A percentile compares a stretch with the other conserved stretches of the same genome.
Conservation (phyloP, 2,329 filamentous ascomycete species). For the Pezicula radicicola region DNA sequence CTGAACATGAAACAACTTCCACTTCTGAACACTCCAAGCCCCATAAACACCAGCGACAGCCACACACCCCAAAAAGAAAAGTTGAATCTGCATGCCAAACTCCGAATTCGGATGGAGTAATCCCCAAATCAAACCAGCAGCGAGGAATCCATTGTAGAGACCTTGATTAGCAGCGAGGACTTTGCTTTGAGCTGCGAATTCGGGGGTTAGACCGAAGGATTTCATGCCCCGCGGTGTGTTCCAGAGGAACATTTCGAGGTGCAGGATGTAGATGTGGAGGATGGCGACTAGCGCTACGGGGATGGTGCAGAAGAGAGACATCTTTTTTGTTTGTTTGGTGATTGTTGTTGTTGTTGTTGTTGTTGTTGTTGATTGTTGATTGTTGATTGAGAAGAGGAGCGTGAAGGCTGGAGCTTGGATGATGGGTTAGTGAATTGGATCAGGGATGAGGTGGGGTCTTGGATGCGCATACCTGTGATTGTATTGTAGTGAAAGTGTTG, state of each 20-base stretch:
- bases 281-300: conserved; percentile 36
- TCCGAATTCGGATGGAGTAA: conserved; percentile 40
- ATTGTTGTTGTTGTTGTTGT: no score
- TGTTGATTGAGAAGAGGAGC: no score
- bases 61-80: conserved; percentile 47
- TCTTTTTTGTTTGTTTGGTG: conserved; percentile 16
- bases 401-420: no score
- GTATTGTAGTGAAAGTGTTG: no score
- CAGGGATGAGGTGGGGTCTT: no score
- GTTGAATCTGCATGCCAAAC: conserved; percentile 39
- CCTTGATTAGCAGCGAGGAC: conserved; percentile 48
- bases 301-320: conserved; percentile 31
- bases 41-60: conserved; percentile 43
- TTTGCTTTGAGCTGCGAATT: conserved; percentile 43
- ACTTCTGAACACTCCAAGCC: conserved; percentile 34
- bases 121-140: conserved; percentile 45
- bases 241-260: conserved; percentile 50
- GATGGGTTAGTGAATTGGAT: no score
- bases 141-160: conserved; percentile 51
- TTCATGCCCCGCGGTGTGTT: conserved; percentile 41
- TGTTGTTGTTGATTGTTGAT: conserved; percentile 6
- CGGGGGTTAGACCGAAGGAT: conserved; percentile 40
- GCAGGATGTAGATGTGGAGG: conserved; percentile 46
- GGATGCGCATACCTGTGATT: no score
- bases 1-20: conserved; percentile 42